These are phyloP conservation scores for Triticum urartu DNA, from an alignment of 176 grass and related monocot species.

Conservation along the genomic window DNA sequence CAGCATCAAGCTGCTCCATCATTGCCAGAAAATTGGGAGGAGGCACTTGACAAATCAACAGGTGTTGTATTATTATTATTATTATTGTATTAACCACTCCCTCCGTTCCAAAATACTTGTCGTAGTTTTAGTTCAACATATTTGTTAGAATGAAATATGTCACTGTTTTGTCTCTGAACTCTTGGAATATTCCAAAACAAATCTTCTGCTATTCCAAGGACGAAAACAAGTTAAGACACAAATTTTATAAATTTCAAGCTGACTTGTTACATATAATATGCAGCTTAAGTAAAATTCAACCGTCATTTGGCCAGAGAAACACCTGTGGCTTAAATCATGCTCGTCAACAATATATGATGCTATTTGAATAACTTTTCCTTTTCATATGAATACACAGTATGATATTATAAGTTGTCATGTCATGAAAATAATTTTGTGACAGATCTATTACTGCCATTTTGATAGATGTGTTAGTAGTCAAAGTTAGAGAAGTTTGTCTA, in stretches of 20 bases:
- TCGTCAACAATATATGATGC: not conserved
- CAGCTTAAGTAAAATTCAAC: not conserved
- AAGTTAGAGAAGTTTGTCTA: slow-evolving; percentile 4
- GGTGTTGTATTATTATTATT: not conserved
- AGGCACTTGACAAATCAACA: slow-evolving; percentile 73
- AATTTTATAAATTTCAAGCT: not conserved
- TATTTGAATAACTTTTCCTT: not conserved
- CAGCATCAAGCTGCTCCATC: slow-evolving; percentile 43
- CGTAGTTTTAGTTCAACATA: too few species aligned
- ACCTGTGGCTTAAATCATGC: not conserved
- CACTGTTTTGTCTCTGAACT: not conserved
- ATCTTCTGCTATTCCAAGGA: slow-evolving; percentile 8
- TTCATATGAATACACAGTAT: not conserved
- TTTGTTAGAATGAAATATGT: not conserved
- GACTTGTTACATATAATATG: not conserved
- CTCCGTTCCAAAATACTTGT: too few species aligned
- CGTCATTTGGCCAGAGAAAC: not conserved
- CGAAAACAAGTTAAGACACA: not conserved
- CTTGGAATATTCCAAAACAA: not conserved
- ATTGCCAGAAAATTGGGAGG: slow-evolving; percentile 84
- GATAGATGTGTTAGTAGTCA: not conserved
- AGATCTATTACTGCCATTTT: not conserved
- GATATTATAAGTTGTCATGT: not conserved
- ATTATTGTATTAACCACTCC: too few species aligned
- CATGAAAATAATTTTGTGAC: not conserved